Evolutionary conservation across 1,284 basidiomycete species (phyloP).

Genomic region (Cutaneotrichosporon sp.): DNA sequence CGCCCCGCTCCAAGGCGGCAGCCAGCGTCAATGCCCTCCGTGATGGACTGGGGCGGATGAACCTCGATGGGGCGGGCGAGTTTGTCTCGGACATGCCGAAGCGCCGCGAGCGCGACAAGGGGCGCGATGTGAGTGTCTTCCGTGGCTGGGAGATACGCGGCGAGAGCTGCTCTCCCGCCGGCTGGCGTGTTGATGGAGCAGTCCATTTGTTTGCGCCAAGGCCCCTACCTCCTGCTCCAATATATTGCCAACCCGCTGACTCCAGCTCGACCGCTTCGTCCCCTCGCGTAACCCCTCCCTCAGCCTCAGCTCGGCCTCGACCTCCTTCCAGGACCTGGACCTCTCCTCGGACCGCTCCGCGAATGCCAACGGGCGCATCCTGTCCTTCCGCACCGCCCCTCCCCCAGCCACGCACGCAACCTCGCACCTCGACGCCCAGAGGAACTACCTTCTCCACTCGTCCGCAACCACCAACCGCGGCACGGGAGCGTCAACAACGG

Average conservation of each 20-base stretch:
- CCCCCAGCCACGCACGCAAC: constrained; percentile 47
- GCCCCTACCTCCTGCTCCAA: too few relatives aligned
- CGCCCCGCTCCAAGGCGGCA: background rate
- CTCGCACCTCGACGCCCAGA: constrained; percentile 48
- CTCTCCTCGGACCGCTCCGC: constrained; percentile 15
- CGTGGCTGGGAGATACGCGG: too few relatives aligned
- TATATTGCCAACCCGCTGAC: background rate
- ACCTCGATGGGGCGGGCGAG: constrained; percentile 33
- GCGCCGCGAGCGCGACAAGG: constrained; percentile 13
- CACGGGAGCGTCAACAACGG: too few relatives aligned
- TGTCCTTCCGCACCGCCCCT: constrained; percentile 51
- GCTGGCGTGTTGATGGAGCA: too few relatives aligned
- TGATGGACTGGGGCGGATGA: constrained; percentile 48
- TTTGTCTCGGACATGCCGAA: constrained; percentile 18
- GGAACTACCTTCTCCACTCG: constrained; percentile 46
- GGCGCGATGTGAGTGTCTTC: constrained; percentile 5
- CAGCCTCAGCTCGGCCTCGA: constrained; percentile 30
- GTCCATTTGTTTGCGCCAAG: too few relatives aligned
- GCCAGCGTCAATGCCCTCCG: constrained; percentile 34
- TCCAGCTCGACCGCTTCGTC: constrained; percentile 53
- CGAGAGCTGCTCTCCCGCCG: too few relatives aligned
- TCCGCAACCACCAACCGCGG: constrained; percentile 35
- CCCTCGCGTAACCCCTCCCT: constrained; percentile 45
- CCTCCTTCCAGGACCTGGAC: too few relatives aligned
- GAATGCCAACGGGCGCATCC: constrained; percentile 40